Conservation (phyloP, 768 basidiomycete species). For the Hemileccinum impolitum region DNA sequence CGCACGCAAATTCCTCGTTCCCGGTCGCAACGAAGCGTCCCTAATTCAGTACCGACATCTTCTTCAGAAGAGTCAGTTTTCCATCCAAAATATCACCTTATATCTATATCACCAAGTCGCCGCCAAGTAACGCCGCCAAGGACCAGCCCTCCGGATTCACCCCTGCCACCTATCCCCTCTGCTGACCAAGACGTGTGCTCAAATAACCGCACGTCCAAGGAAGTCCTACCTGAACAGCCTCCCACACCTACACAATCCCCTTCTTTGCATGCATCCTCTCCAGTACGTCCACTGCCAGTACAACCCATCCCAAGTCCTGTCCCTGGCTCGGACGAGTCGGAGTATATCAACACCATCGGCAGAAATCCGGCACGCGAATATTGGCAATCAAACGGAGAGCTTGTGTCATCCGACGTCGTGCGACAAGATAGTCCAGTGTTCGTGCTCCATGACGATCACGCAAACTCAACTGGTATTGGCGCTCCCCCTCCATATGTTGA, state of each 20-base stretch:
- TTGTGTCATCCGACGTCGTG: constrained; percentile 4
- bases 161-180: constrained; percentile 24
- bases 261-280: neutral
- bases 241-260: constrained; percentile 3
- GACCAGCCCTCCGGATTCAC: constrained; percentile 13
- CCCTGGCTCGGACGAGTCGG: constrained; percentile 9
- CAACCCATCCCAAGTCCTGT: constrained; percentile 19
- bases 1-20: neutral
- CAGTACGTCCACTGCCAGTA: constrained; percentile 14
- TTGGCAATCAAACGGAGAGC: constrained; percentile 2
- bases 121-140: constrained; percentile 11
- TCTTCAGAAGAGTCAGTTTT: constrained; percentile 11
- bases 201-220: neutral
- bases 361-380: constrained; percentile 3
- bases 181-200: neutral
- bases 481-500: constrained; percentile 18
- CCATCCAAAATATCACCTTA: neutral
- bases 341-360: neutral
- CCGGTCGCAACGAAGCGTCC: constrained; percentile 1
- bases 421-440: constrained; percentile 23
- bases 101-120: constrained; percentile 6
- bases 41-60: neutral
- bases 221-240: neutral
- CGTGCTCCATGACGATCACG: constrained; percentile 3
- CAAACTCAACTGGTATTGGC: constrained; percentile 5